Percentiles rank a stretch among this genome's conserved stretches.
Evolutionary conservation across 306 rosid species (phyloP).

Genomic region (Sesbania bispinosa): DNA sequence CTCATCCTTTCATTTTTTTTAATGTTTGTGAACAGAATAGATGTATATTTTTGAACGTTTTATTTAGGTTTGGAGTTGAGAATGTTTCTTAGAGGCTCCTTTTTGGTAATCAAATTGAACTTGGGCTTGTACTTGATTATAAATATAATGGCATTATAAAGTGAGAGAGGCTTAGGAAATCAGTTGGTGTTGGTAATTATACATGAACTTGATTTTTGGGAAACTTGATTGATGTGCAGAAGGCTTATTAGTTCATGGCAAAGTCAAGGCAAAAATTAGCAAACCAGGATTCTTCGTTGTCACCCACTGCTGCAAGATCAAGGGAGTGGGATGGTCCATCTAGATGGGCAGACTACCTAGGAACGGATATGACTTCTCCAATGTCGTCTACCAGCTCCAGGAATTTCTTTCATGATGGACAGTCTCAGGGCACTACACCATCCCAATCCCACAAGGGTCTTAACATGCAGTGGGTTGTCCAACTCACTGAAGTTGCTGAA

Average conservation of each 20-base stretch:
- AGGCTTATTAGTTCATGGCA: constrained; percentile 49
- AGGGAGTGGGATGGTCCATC: constrained; percentile 85
- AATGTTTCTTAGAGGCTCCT: constrained; percentile 12
- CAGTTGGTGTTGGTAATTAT: neutral
- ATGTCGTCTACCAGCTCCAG: constrained; percentile 58
- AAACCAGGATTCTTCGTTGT: constrained; percentile 74
- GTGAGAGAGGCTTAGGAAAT: neutral
- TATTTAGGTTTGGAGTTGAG: constrained; percentile 1
- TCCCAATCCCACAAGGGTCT: constrained; percentile 72
- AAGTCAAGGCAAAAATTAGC: constrained; percentile 56
- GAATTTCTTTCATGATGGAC: constrained; percentile 62
- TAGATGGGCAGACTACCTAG: constrained; percentile 94
- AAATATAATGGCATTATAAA: neutral
- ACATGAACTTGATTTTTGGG: constrained; percentile 23
- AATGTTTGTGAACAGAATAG: neutral
- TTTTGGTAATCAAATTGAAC: neutral
- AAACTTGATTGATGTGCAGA: constrained; percentile 42
- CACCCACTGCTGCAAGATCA: constrained; percentile 69
- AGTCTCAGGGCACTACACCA: constrained; percentile 53
- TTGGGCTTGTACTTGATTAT: neutral
- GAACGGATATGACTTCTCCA: constrained; percentile 65
- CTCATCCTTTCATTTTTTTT: neutral
- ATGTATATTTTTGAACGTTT: neutral
- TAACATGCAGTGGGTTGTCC: constrained; percentile 89
- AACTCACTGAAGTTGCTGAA: constrained; percentile 86